Conservation (phyloP, 2,329 filamentous ascomycete species). For the Epichloe sibirici region DNA sequence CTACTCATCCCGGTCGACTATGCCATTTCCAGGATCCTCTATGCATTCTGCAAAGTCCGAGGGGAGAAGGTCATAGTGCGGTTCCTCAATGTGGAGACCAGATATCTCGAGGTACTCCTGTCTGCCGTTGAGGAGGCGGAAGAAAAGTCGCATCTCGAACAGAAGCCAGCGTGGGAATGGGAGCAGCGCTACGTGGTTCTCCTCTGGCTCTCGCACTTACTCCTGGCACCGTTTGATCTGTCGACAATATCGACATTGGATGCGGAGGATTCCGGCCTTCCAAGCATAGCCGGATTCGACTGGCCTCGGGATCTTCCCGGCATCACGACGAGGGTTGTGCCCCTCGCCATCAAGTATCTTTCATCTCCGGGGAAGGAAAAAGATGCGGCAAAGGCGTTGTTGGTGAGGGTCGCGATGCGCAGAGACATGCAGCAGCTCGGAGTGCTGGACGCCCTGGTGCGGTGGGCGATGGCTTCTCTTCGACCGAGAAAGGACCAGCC, state of each 20-base stretch:
- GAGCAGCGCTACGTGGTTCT: constrained; percentile 80
- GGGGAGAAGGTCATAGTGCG: constrained; percentile 86
- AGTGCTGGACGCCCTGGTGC: constrained; percentile 53
- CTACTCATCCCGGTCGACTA: constrained; percentile 46
- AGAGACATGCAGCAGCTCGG: constrained; percentile 76
- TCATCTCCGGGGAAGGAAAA: constrained; percentile 72
- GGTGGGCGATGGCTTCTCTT: constrained; percentile 58
- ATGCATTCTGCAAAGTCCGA: constrained; percentile 86
- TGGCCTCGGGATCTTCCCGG: constrained; percentile 53
- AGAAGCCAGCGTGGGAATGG: constrained; percentile 49
- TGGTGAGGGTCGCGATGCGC: constrained; percentile 72
- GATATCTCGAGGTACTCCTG: constrained; percentile 70
- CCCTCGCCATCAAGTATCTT: constrained; percentile 60
- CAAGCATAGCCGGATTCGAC: constrained; percentile 33
- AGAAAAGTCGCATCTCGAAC: constrained; percentile 10
- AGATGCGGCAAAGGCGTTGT: constrained; percentile 70
- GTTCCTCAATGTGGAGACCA: constrained; percentile 83
- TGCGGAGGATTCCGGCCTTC: constrained; percentile 32
- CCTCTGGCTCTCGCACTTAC: constrained; percentile 74
- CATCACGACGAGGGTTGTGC: constrained; percentile 58
- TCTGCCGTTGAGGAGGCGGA: constrained; percentile 56
- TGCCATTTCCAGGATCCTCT: constrained; percentile 69
- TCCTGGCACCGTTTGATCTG: constrained; percentile 83
- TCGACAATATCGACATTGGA: constrained; percentile 63
- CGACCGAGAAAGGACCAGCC: constrained; percentile 25